Conservation (phyloP, 176 grass and related monocot species). For the Lolium rigidum region DNA sequence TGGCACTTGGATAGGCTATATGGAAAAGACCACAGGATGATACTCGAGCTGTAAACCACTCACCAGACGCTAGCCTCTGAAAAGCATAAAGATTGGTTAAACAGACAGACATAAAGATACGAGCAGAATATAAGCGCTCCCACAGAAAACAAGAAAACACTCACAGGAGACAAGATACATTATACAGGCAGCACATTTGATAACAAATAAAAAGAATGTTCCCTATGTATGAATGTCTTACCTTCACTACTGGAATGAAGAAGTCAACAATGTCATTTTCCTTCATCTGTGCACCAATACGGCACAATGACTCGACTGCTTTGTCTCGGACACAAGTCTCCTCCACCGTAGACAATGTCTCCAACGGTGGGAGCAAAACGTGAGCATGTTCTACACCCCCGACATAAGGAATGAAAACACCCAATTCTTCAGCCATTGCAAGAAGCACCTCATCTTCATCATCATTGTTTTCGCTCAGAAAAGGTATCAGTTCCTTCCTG, state of each 20-base stretch:
- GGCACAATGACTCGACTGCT: conserved; percentile 87
- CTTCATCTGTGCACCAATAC: conserved; percentile 93
- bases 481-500: conserved; percentile 92
- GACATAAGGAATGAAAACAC: conserved; percentile 94
- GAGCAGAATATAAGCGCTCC: not conserved
- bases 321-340: conserved; percentile 97
- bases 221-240: conserved; percentile 2
- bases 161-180: not conserved
- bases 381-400: conserved; percentile 88
- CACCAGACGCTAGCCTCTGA: conserved; percentile 76
- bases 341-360: conserved; percentile 89
- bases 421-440: conserved; percentile 95
- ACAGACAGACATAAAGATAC: not conserved
- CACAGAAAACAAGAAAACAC: too few species aligned
- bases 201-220: not conserved
- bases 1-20: conserved; percentile 81
- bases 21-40: conserved; percentile 93
- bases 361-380: conserved; percentile 80
- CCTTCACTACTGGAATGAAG: conserved; percentile 81
- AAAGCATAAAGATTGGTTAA: conserved; percentile 31
- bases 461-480: conserved; percentile 95
- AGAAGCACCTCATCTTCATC: conserved; percentile 99
- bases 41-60: conserved; percentile 91
- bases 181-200: not conserved
- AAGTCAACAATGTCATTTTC: conserved; percentile 85